Base-by-base conservation (phyloP, 371 early-diverging fungal species). In the Rhizomucor miehei region DNA sequence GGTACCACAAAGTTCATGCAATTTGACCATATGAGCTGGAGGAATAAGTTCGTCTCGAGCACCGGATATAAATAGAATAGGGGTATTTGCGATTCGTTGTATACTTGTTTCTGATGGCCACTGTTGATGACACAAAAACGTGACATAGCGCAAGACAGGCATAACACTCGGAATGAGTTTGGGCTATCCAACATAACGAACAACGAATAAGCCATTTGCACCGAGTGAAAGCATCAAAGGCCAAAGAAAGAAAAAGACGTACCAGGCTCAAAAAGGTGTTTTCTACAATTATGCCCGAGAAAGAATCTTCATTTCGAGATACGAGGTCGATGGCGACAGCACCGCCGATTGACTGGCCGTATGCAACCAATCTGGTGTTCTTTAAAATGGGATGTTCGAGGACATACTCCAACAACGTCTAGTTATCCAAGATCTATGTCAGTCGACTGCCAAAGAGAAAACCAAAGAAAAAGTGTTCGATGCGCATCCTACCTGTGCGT, bases 281-380 rank as follows among this genome's bases (percentile, higher is more conserved):
- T 67, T 98, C 98, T 23, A 98, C 59, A 48, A 97, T 90, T 17
- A 97, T 53, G 13, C 87, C 98, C 9, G 86, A 75, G 51, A 98
- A 81, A 36, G 80, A 68, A 51, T 83, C 82, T 58, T 88, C 84
- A 59, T 92, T 89, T 40, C 87, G 78, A 9, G 89, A 79, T 10
- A 86, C 89, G 48, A 90, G 67, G 64, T 95, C 85, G 62, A 97
- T 91, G 5, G 97, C 93, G 9, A 95, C 97, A 6, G 98, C 98
- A n/a, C 98, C 98, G 40, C 98, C 98, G 54, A 98, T 89, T 13
- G 93, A 93, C 68, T 98, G 98, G 0, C 98, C 98, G 69, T 88
- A 97, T 1, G 92, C 84, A 29, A 97, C 73, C 21, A 98, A 66
- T 52, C 86, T 85, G 1, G 90, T 86, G 53, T 89, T 65, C 45